Conservation (phyloP, 305 asterid species). For the Solanum hybrid region DNA sequence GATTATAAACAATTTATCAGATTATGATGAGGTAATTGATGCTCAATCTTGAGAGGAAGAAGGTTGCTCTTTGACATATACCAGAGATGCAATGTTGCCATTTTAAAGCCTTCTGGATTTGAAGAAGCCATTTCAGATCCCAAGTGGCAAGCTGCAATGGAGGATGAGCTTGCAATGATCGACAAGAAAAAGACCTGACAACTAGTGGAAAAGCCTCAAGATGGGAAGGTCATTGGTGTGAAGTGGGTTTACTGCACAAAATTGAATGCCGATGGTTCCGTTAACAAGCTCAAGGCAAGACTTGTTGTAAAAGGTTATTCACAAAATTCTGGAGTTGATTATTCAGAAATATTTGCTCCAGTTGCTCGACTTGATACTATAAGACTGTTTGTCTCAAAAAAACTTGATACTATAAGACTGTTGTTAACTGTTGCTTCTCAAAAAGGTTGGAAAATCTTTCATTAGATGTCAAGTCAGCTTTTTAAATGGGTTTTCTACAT, state of each 20-base stretch:
- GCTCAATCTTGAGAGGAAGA: neutral
- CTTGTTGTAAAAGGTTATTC: neutral
- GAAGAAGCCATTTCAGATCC: neutral
- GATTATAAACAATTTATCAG: neutral
- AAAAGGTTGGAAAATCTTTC: neutral
- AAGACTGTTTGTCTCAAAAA: neutral
- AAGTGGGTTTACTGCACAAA: neutral
- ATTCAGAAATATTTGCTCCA: neutral
- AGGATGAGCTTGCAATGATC: neutral
- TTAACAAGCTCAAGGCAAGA: neutral
- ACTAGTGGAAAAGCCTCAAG: neutral
- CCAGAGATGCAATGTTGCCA: neutral
- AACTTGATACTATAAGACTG: neutral
- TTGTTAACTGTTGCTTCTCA: neutral
- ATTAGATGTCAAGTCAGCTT: neutral
- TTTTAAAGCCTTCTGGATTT: neutral
- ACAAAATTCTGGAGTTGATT: neutral
- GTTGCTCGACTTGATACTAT: neutral
- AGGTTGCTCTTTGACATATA: neutral
- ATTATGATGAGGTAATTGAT: neutral
- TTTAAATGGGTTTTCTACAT: neutral
- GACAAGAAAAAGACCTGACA: neutral
- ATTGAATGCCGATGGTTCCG: neutral
- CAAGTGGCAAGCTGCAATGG: neutral
- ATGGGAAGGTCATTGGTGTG: neutral